Percentiles rank a stretch among this genome's conserved stretches.
Evolutionary conservation across 352 stramenopile species (phyloP).

Genomic region (Globisporangium ultimum): DNA sequence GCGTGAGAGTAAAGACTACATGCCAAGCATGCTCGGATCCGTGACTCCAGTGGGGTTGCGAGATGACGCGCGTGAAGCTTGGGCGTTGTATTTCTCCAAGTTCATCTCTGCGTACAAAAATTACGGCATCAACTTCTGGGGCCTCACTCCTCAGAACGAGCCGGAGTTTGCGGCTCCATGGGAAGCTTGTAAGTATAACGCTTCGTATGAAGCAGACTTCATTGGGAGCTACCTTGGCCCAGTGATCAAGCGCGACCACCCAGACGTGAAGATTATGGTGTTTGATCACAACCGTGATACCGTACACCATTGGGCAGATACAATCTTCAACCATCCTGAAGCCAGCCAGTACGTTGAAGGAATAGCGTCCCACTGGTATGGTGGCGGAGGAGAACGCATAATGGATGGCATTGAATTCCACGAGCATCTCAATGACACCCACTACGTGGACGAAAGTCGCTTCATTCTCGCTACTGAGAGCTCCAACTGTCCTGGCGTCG

Average conservation of each 20-base stretch:
- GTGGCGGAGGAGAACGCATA: conserved; percentile 45
- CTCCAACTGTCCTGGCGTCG: conserved; percentile 74
- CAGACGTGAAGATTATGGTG: conserved; percentile 88
- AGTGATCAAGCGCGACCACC: conserved; percentile 80
- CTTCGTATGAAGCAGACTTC: conserved; percentile 67
- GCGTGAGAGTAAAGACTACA: conserved; percentile 28
- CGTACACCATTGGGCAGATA: conserved; percentile 67
- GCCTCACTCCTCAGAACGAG: conserved; percentile 90
- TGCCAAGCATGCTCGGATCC: conserved; percentile 63
- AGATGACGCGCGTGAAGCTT: conserved; percentile 53
- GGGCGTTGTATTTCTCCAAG: conserved; percentile 91
- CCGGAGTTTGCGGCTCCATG: conserved; percentile 71
- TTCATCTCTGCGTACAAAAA: conserved; percentile 91
- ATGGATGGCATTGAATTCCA: conserved; percentile 74
- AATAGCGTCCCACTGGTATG: conserved; percentile 91
- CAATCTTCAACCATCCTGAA: conserved; percentile 59
- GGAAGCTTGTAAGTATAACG: conserved; percentile 64
- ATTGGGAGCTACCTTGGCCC: conserved; percentile 85
- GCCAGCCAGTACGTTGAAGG: conserved; percentile 82
- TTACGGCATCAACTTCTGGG: conserved; percentile 83
- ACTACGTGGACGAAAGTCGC: conserved; percentile 51
- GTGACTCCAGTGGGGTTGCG: conserved; percentile 45
- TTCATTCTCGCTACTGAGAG: conserved; percentile 75
- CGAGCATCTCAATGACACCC: conserved; percentile 74
- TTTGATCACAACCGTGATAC: conserved; percentile 90